phyloP scores from a whole-genome alignment of 148 eudicot species.

The Nyssa sinensis region DNA sequence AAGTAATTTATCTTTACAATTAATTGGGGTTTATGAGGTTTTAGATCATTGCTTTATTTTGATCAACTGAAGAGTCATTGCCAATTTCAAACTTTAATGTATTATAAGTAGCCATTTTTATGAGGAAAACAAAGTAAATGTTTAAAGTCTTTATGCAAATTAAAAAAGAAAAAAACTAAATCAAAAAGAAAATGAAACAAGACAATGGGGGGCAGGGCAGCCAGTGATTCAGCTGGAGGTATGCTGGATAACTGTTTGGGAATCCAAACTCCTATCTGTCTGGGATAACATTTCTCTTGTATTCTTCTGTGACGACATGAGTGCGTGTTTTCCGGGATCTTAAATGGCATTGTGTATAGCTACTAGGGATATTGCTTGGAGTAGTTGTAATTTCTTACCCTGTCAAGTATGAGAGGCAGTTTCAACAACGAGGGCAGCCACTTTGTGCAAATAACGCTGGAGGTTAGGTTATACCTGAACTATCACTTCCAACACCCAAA shows the following conservation, averaged over 20 bases:
- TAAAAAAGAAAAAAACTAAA: neutral
- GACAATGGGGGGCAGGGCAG: neutral
- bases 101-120: neutral
- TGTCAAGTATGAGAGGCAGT: neutral
- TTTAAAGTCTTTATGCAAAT: neutral
- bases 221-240: neutral
- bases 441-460: neutral
- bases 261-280: too few relatives aligned
- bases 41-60: neutral
- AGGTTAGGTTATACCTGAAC: too few relatives aligned
- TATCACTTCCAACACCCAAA: neutral
- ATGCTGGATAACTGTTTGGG: neutral
- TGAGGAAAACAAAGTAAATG: neutral
- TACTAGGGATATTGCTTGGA: neutral
- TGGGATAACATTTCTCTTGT: neutral
- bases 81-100: neutral
- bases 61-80: neutral
- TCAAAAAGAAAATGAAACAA: neutral
- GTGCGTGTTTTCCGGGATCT: neutral
- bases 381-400: too few relatives aligned
- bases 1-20: neutral
- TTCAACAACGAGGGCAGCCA: neutral
- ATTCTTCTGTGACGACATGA: neutral
- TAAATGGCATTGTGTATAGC: neutral
- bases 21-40: constrained; percentile 5